These are phyloP conservation scores for Calocera viscosa DNA, from an alignment of 768 basidiomycete species.

Conservation along the genomic window DNA sequence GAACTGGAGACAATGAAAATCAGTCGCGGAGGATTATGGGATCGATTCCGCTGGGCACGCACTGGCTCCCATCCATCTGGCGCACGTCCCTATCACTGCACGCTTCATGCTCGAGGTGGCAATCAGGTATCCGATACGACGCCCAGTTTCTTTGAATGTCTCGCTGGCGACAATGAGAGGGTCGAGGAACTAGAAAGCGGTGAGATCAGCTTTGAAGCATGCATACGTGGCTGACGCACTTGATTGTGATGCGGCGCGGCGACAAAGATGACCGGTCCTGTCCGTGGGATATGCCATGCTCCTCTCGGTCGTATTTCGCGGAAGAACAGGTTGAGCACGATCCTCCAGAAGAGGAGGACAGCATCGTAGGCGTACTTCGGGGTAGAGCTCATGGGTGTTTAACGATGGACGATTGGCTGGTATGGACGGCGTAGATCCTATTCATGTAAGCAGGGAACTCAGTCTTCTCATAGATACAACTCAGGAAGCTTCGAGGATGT, in stretches of 20 bases:
- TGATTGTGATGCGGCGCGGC: constrained; percentile 89
- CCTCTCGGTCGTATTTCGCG: constrained; percentile 88
- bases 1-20: constrained; percentile 42
- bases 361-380: constrained; percentile 45
- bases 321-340: constrained; percentile 87
- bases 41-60: constrained; percentile 25
- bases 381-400: constrained; percentile 7
- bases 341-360: constrained; percentile 71
- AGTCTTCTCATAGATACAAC: no score
- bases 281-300: constrained; percentile 82
- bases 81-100: constrained; percentile 65
- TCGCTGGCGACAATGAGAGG: constrained; percentile 74
- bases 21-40: constrained; percentile 10
- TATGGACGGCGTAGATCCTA: neutral
- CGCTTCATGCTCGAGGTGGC: constrained; percentile 83
- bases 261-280: constrained; percentile 87
- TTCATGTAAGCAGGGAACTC: neutral
- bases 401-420: neutral
- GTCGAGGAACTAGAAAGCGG: constrained; percentile 64
- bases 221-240: constrained; percentile 32
- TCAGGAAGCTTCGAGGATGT: no score
- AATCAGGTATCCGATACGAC: constrained; percentile 73
- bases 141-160: constrained; percentile 68
- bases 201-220: neutral
- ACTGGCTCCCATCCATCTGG: constrained; percentile 81